Percentiles rank a stretch among this genome's conserved stretches.
Conservation (phyloP, 2,329 filamentous ascomycete genomes). For the Hymenoscyphus fraxineus region DNA sequence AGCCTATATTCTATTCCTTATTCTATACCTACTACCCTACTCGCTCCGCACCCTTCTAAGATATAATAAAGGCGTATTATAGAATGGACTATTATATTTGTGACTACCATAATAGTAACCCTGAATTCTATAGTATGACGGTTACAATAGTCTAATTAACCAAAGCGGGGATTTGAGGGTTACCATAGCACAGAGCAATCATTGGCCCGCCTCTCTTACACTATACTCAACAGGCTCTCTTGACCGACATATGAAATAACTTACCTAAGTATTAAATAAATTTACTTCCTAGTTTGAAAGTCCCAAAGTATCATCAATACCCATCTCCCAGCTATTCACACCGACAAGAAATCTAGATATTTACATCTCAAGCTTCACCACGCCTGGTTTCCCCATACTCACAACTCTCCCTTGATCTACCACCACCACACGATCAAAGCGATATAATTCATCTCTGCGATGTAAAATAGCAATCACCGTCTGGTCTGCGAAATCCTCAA, state of each 20-base stretch:
- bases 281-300: neutral
- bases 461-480: conserved; percentile 6
- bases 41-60: no score
- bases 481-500: neutral
- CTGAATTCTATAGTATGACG: no score
- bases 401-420: neutral
- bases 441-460: neutral
- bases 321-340: neutral
- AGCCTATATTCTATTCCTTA: no score
- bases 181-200: no score
- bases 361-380: conserved; percentile 6
- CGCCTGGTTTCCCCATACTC: neutral
- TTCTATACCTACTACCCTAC: no score
- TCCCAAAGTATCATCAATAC: neutral
- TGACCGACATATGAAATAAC: neutral
- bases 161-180: no score
- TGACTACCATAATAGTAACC: no score
- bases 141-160: no score
- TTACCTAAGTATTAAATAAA: neutral
- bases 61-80: no score
- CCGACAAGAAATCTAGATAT: neutral
- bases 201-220: no score
- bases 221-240: neutral
- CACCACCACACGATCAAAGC: conserved; percentile 4
- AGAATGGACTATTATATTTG: no score